phyloP scores from a whole-genome alignment of 169 alveolate species.

The Plasmodium adleri region DNA sequence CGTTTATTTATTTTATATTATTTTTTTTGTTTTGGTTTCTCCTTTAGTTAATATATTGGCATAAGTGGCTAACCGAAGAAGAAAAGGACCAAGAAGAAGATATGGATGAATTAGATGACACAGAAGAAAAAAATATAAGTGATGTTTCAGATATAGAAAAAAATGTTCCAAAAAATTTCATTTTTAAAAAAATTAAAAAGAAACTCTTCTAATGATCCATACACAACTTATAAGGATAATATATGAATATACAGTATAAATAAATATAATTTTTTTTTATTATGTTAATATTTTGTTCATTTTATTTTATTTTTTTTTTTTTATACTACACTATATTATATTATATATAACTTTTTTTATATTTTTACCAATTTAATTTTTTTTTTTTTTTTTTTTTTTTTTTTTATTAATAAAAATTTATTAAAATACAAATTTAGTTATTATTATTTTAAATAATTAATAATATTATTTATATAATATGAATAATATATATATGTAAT shows the following conservation, averaged over 20 bases:
- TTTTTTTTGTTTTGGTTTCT: no score
- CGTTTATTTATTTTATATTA: not conserved
- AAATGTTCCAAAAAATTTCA: conserved; percentile 64
- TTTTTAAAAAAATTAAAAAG: conserved; percentile 70
- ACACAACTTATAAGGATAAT: not conserved
- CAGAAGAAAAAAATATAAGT: conserved; percentile 3
- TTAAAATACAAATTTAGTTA: no score
- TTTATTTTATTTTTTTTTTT: conserved; percentile 28
- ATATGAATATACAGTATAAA: no score
- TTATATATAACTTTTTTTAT: no score
- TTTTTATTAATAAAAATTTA: no score
- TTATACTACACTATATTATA: not conserved
- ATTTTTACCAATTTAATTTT: no score
- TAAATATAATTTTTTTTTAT: no score
- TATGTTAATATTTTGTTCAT: not conserved
- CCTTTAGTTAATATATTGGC: conserved; percentile 70
- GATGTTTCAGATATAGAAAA: conserved; percentile 51
- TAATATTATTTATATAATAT: no score
- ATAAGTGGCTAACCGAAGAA: conserved; percentile 50
- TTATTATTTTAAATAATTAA: no score
- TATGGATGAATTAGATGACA: conserved; percentile 20
- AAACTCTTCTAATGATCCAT: conserved; percentile 19
- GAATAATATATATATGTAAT: no score
- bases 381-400: no score
- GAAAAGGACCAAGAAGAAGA: conserved; percentile 29